Base-by-base conservation (phyloP, 148 eudicot genomes). In the Oxyria digyna region DNA sequence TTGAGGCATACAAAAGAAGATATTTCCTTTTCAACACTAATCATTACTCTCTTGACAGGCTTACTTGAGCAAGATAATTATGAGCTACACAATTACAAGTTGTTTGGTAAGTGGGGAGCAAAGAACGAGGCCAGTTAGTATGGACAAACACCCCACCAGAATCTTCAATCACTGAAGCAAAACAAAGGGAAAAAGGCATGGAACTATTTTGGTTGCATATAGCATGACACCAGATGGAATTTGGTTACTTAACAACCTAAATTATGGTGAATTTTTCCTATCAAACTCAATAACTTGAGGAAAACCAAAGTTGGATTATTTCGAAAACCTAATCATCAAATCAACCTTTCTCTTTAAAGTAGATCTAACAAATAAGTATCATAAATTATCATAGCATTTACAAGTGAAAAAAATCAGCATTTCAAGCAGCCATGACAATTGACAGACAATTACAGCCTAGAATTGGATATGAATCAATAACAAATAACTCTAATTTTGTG, bases 21-120 rank as follows among this genome's bases (percentile, higher is more conserved):
- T 59, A 4, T 15, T 59, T 14, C 65, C 65, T 59, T 59, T 59
- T 38, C 65, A 59, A 59, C 38, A 29, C 38, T 6, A 59, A 59
- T 59, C 13, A 59, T 59, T 27, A 59, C 65, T 59, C 65, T 14
- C 38, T 59, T 31, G 65, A 59, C 65, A 59, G 65, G 65, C 65
- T 59, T 59, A 55, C 65, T 59, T 59, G 65, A 29, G 38, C 17
- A 59, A 59, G 38, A 59, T 59, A n/a, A 59, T 59, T 15, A 59
- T 59, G 18, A 33, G 32, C 62, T 20, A 55, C 17, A 55, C 62
- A 55, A 31, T 31, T 59, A 12, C 8, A 29, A 3, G 65, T 59
- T 59, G 65, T 59, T 59, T 59, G 65, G 65, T 59, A n/a, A 59
- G 65, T 59, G 65, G 65, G 65, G 65, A 59, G 65, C 38, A 59